Percentiles rank a stretch among this genome's conserved stretches.
Conservation (phyloP, 2,329 filamentous ascomycete species). For the Cytospora schulzeri region DNA sequence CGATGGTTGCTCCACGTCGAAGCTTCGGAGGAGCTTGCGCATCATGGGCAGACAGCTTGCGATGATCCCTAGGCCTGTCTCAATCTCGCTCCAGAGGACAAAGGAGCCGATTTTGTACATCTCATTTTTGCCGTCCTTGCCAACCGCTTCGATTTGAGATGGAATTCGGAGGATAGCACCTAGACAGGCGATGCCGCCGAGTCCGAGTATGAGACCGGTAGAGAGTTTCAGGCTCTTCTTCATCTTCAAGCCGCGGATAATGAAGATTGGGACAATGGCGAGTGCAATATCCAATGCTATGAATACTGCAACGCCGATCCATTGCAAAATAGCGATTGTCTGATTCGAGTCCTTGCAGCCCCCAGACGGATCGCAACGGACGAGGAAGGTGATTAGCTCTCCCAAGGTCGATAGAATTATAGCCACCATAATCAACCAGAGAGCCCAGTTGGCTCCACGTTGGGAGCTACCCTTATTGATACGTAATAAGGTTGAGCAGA, state of each 20-base stretch:
- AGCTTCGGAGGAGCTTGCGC: conserved; percentile 5
- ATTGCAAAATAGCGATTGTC: not conserved
- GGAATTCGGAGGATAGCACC: conserved; percentile 5
- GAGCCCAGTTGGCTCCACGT: not conserved
- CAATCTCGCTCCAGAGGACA: conserved; percentile 1
- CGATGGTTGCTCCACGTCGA: not conserved
- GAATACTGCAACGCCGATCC: not conserved
- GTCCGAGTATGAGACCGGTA: not conserved
- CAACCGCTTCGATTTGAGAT: not conserved
- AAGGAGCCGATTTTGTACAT: not conserved
- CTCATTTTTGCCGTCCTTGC: not conserved
- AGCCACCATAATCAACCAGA: not conserved
- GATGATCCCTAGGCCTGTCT: conserved; percentile 8
- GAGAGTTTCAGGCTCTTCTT: conserved; percentile 10
- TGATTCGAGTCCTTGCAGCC: not conserved
- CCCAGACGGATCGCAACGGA: not conserved
- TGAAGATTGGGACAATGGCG: not conserved
- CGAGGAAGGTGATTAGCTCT: not conserved
- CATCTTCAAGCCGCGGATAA: conserved; percentile 5
- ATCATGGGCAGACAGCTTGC: conserved; percentile 6
- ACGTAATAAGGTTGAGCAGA: conserved; percentile 3
- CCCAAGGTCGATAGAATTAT: not conserved
- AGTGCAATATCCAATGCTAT: conserved; percentile 2
- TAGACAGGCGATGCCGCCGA: conserved; percentile 7
- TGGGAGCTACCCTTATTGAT: not conserved